Evolutionary conservation across 2,329 filamentous ascomycete genomes (phyloP), one percentile per base, ranked within the genome.

Genomic region (Aspergillus sp.): DNA sequence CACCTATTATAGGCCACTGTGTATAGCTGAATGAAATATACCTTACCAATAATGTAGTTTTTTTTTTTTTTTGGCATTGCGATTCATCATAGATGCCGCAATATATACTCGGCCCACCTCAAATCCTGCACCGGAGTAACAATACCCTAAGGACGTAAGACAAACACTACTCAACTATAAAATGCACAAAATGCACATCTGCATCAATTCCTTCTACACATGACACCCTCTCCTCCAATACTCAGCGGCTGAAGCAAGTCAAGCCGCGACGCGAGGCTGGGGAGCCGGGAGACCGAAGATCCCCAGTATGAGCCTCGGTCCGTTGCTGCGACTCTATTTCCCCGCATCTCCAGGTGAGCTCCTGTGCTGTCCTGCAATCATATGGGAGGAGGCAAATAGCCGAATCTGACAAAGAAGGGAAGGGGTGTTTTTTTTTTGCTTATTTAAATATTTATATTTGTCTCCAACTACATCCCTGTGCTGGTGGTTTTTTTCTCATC

Each of bases 311-410:
- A 47, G 54, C 59, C 59, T 61, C 59, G 59, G 59, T 61, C 59
- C 59, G 59, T 54, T 47, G 30, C 25, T 48, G 5, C 15, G 17
- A 6, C 4, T 9, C 23, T 41, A 7, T 41, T 61, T 61, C 59
- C 62, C 60, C 62, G 62, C 59, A 64, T 62, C 51, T 48, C 50
- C 47, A 57, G 11, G 13, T 49, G 22, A 30, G 41, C 11, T 25
- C 6, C 19, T 23, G 46, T 28, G 19, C 19, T 19, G 19, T 15
- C 19, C 15, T 38, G 25, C 8, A n/a, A 28, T 57, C 55, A 57
- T 57, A 57, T 57, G 54, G 28, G 17, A 38, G 11, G 5, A 43
- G 8, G 17, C 4, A n/a, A 43, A 43, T 57, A 57, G 46, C 54
- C 54, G 54, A 50, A 28, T 17, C 34, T 17, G 22, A 15, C 30